Base-by-base conservation (phyloP, 768 basidiomycete genomes). In the Suillus paluster region DNA sequence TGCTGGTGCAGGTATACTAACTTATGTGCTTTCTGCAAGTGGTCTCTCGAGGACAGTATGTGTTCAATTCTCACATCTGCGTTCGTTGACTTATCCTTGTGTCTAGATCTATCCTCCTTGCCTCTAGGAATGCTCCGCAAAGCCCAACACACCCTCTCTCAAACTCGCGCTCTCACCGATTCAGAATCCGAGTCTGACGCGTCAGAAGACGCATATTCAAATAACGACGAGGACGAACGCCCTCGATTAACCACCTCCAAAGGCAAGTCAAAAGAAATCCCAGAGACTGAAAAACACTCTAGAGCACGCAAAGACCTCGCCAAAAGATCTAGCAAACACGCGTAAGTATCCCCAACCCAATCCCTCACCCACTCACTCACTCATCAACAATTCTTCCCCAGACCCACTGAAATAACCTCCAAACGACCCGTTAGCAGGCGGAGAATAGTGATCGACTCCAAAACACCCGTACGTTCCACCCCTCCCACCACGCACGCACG, bases 371-470 rank as follows among this genome's bases (percentile, higher is more conserved):
- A 44, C 12, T 38, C 23, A 60, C 46, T 25, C n/a, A n/a, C n/a
- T 45, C 55, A 55, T 66, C 15, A n/a, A n/a, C n/a, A 30, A 30
- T 30, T 42, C 62, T 25, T 41, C 30, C 27, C 49, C 56, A 96
- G 95, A 1, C 95, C 95, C 1, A 82, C 79, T 36, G 94, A 94
- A 67, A 80, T 92, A 57, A 89, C 91, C 17, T 94, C 95, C 0
- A 97, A 95, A 74, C 84, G 83, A 67, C 93, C 92, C 1, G 92
- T 96, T 15, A 85, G 89, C 7, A 85, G 95, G 23, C 81, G 81
- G 57, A 79, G 94, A 60, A 80, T 79, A 11, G 88, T 91, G 0
- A 83, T 95, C 5, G 90, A 94, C 66, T 81, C 85, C 15, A 80
- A 84, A 42, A 84, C 86, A 63, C 70, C 82, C 46, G 94, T 92